A percentile compares a stretch with the other conserved stretches of the same genome.
phyloP scores from a whole-genome alignment of 2,329 filamentous ascomycete genomes.

The Penicillium sp. region DNA sequence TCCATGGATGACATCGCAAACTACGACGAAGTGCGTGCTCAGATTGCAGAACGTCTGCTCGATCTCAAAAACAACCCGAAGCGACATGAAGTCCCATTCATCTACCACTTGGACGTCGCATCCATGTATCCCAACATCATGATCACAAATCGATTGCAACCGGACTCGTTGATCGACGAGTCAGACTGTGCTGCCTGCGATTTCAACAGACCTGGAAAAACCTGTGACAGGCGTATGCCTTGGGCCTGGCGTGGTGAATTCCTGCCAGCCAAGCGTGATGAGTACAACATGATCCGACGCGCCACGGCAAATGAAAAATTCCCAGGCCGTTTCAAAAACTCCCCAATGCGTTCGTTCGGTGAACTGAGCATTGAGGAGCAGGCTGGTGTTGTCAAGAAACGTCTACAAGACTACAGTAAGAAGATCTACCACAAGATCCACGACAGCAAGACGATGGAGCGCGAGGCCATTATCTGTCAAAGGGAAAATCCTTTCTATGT shows the following conservation, averaged over 20 bases:
- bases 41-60: conserved; percentile 72
- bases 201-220: conserved; percentile 96
- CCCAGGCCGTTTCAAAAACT: conserved; percentile 73
- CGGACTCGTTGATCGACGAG: conserved; percentile 98
- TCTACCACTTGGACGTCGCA: conserved; percentile 97
- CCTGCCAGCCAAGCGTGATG: conserved; percentile 89
- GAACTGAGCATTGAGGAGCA: conserved; percentile 83
- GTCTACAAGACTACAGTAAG: conserved; percentile 88
- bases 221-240: conserved; percentile 88
- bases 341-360: conserved; percentile 72
- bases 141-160: conserved; percentile 97
- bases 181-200: conserved; percentile 96
- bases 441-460: conserved; percentile 86
- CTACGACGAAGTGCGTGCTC: conserved; percentile 79
- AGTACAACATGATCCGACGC: conserved; percentile 98
- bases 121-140: conserved; percentile 99
- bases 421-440: conserved; percentile 99
- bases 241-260: conserved; percentile 99
- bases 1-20: conserved; percentile 76
- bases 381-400: conserved; percentile 75
- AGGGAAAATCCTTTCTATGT: conserved; percentile 98
- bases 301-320: conserved; percentile 91
- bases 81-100: conserved; percentile 79
- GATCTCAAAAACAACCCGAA: conserved; percentile 81
- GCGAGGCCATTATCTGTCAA: conserved; percentile 97